Evolutionary conservation across 2,329 filamentous ascomycete genomes (phyloP).

Genomic region (Domatiomyces catenatus): DNA sequence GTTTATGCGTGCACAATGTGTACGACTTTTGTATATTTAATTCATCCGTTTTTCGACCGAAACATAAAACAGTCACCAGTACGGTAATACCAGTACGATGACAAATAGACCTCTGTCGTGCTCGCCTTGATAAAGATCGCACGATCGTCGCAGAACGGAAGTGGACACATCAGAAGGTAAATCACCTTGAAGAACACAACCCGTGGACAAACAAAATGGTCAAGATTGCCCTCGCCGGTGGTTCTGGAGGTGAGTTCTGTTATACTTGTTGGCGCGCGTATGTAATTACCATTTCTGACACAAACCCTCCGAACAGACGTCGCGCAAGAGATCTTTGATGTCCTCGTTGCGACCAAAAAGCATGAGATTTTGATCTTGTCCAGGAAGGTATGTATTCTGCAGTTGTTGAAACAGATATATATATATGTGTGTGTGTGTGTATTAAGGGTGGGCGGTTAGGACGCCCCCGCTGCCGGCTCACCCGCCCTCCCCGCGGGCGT

Average conservation of each 20-base stretch:
- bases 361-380: constrained; percentile 40
- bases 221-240: constrained; percentile 31
- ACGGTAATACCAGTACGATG: neutral
- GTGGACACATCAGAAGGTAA: no score
- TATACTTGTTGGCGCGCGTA: no score
- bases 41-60: neutral
- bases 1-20: no score
- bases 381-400: constrained; percentile 27
- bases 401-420: no score
- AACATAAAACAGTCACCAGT: no score
- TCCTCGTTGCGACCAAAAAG: constrained; percentile 32
- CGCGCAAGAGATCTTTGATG: constrained; percentile 38
- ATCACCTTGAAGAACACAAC: no score
- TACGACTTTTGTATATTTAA: no score
- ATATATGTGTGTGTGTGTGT: no score
- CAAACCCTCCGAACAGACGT: constrained; percentile 29
- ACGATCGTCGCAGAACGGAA: no score
- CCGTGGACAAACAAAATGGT: no score
- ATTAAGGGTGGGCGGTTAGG: neutral
- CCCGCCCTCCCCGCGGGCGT: neutral
- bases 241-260: constrained; percentile 31
- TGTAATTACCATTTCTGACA: no score
- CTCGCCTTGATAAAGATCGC: no score
- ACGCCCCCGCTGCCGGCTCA: neutral
- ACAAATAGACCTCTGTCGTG: neutral